Evolutionary conservation across 192 early-diverging fungal species (phyloP), one percentile per base, ranked within the genome.

Genomic region (Backusella psychrophila): DNA sequence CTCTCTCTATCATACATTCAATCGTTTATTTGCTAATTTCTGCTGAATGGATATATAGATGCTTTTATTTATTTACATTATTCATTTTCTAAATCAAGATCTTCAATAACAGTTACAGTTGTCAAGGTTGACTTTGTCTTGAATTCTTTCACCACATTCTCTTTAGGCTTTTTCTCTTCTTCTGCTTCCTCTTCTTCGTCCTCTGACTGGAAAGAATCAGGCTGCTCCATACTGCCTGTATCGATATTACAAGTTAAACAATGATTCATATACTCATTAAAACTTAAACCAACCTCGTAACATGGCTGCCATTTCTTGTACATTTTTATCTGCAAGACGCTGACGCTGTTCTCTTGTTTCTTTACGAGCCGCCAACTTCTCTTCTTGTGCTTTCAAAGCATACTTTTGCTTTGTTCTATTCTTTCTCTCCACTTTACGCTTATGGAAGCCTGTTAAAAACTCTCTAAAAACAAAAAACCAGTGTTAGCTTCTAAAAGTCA

Each of bases 371-470:
- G 89, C 79, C 4, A 90, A 85, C 49, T 87, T 87, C 31, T 86
- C 86, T 66, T 87, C 85, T 69, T 87, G 84, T 15, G 85, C 87
- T 71, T 75, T 71, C 73, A 84, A 75, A 59, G 85, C 81, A 53
- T 85, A 84, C 29, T 76, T 59, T 65, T 85, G 82, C 29, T 74
- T 78, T 38, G 93, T 91, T 12, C 85, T 85, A 41, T 89, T 88
- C 63, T 87, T 88, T 52, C 91, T 86, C 73, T 94, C 88, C 2
- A 90, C 80, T 67, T 94, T 94, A 74, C 93, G 88, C 77, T 94
- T 94, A 75, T 92, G 91, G 77, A 94, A 94, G 26, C 93, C 91
- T 4, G 91, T 94, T 49, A 94, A 81, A 66, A 89, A 94, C 34
- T 91, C 87, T 21, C 90, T 90, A 75, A 52, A 65, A 38, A 42